phyloP scores from a whole-genome alignment of 768 basidiomycete species.

The Dentipellis sp. region DNA sequence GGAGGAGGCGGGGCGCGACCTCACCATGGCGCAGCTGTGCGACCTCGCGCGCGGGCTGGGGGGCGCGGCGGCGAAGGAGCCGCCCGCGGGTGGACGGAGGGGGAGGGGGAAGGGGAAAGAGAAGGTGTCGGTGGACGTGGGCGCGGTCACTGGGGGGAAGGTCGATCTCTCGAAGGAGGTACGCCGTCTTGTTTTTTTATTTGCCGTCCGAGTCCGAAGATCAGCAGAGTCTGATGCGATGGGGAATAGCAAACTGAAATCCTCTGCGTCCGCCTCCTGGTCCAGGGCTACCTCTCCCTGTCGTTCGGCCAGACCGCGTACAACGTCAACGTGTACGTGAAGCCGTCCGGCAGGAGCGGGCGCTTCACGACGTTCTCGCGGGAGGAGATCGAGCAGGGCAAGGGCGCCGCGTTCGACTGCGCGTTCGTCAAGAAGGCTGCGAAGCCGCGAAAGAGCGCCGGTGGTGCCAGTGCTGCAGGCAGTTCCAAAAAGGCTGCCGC shows the following conservation, averaged over 20 bases:
- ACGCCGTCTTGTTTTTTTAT: neutral
- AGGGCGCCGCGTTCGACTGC: neutral
- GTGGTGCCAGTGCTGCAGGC: no score
- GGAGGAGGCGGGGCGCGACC: conserved; percentile 42
- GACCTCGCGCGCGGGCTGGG: conserved; percentile 46
- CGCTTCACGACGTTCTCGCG: neutral
- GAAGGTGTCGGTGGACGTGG: conserved; percentile 44
- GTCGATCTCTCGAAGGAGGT: conserved; percentile 1
- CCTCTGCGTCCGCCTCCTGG: no score
- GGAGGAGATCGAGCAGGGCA: neutral
- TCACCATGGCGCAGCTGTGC: conserved; percentile 61
- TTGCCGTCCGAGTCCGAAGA: neutral
- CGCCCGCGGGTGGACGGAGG: no score
- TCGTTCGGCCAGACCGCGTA: neutral
- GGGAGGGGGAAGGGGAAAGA: conserved; percentile 16
- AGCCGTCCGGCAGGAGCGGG: neutral
- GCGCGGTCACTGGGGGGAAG: conserved; percentile 26
- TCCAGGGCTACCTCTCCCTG: no score
- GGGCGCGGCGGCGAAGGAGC: no score
- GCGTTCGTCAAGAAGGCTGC: neutral
- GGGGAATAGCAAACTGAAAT: neutral
- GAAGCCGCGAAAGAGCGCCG: no score
- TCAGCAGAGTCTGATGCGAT: neutral
- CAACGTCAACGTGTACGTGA: neutral
- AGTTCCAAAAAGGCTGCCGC: no score